Percentiles rank a stretch among this genome's conserved stretches.
phyloP scores from a whole-genome alignment of 2,329 filamentous ascomycete genomes.

The Penicillium freii region DNA sequence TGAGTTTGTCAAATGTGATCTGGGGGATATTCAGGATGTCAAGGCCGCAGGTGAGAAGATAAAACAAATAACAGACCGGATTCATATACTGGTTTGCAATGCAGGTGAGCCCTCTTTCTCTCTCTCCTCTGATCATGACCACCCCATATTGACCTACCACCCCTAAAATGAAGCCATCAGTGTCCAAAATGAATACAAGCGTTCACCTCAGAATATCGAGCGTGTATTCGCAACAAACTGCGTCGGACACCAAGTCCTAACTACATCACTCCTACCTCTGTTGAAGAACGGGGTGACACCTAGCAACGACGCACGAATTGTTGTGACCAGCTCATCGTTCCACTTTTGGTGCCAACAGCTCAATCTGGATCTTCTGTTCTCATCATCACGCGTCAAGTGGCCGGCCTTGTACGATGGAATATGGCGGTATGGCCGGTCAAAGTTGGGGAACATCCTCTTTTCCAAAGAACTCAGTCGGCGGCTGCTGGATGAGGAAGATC shows the following conservation, averaged over 20 bases:
- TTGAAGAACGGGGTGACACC: constrained; percentile 21
- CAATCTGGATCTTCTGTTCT: constrained; percentile 25
- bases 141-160: too few relatives aligned
- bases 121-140: neutral
- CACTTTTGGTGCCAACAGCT: constrained; percentile 29
- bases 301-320: constrained; percentile 44
- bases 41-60: constrained; percentile 23
- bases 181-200: constrained; percentile 20
- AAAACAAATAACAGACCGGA: constrained; percentile 20
- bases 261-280: constrained; percentile 47
- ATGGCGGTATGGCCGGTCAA: constrained; percentile 35
- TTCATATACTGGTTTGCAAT: constrained; percentile 36
- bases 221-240: constrained; percentile 52
- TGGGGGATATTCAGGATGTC: constrained; percentile 28
- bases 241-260: constrained; percentile 52
- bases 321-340: constrained; percentile 42
- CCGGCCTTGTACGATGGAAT: constrained; percentile 22
- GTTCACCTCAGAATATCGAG: constrained; percentile 46
- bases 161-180: constrained; percentile 16
- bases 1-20: constrained; percentile 32
- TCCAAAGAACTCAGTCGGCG: constrained; percentile 29
- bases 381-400: constrained; percentile 22
- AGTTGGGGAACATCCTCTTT: constrained; percentile 36
- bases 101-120: constrained; percentile 22
- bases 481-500: constrained; percentile 21